Conservation (phyloP, 441 rosid genomes). For the Euphorbia celastroides region DNA sequence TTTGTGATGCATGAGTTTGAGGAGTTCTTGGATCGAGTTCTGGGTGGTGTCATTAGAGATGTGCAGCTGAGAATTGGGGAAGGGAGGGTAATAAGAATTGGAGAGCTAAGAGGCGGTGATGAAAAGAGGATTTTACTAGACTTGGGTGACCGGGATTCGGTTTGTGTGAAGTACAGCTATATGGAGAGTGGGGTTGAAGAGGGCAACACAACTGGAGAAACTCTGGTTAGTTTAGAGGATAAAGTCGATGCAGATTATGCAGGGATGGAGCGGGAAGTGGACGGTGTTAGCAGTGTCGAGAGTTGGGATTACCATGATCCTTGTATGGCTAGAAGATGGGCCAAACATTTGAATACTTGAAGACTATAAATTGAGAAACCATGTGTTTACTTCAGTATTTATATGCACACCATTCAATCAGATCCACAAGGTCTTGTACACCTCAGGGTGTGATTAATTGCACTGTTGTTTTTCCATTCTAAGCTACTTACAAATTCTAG, state of each 20-base stretch:
- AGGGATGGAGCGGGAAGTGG: constrained; percentile 32
- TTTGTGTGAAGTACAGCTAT: constrained; percentile 58
- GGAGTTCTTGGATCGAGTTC: constrained; percentile 50
- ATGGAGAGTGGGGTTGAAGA: constrained; percentile 49
- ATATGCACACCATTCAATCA: constrained; percentile 12
- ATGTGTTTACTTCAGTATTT: constrained; percentile 2
- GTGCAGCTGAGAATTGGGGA: constrained; percentile 62
- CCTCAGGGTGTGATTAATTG: neutral
- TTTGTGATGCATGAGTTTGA: constrained; percentile 76
- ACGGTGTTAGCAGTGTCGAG: constrained; percentile 50
- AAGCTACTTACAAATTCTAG: neutral
- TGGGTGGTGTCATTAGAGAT: constrained; percentile 55
- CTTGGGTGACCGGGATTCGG: constrained; percentile 37
- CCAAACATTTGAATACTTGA: constrained; percentile 70
- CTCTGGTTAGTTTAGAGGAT: constrained; percentile 35
- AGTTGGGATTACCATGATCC: constrained; percentile 73
- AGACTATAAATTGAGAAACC: constrained; percentile 32
- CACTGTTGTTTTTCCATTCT: neutral
- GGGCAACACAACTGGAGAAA: constrained; percentile 54
- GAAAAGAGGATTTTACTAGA: constrained; percentile 58
- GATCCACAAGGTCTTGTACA: constrained; percentile 4
- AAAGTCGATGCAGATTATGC: constrained; percentile 31
- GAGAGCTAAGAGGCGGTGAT: constrained; percentile 60
- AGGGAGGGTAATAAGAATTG: constrained; percentile 44
- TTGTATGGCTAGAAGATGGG: constrained; percentile 85